Evolutionary conservation across 2,329 filamentous ascomycete genomes (phyloP).

Genomic region (Ceratocystis colombiana): DNA sequence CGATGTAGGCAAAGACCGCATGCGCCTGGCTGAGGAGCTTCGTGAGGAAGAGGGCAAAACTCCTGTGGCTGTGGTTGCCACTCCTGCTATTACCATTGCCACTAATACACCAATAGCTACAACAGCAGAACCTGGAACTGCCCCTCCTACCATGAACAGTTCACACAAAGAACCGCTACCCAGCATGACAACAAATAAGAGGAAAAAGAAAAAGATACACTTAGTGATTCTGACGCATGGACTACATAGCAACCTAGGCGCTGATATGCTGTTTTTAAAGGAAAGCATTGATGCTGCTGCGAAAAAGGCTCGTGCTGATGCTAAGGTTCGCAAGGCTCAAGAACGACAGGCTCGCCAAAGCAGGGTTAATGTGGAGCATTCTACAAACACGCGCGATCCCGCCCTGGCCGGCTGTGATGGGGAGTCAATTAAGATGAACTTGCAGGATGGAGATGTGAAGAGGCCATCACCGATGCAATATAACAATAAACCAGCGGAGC

Average conservation of each 20-base stretch:
- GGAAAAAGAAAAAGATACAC: slow-evolving; percentile 69
- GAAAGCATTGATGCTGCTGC: slow-evolving; percentile 87
- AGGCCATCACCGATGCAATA: background rate
- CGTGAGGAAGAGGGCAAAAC: slow-evolving; percentile 19
- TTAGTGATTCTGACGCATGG: slow-evolving; percentile 90
- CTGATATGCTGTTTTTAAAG: slow-evolving; percentile 94
- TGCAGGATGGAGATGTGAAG: background rate
- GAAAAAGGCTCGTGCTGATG: slow-evolving; percentile 60
- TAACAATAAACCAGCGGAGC: background rate
- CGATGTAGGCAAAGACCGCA: slow-evolving; percentile 33
- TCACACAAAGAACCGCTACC: background rate
- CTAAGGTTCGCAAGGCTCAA: slow-evolving; percentile 49
- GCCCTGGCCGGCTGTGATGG: background rate
- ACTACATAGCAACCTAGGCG: slow-evolving; percentile 86
- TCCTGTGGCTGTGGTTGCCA: slow-evolving; percentile 11
- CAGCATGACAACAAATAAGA: slow-evolving; percentile 28
- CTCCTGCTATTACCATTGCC: background rate
- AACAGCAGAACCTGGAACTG: slow-evolving; percentile 11
- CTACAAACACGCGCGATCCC: background rate
- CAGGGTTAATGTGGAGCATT: background rate
- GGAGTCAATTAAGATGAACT: background rate
- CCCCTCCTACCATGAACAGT: slow-evolving; percentile 28
- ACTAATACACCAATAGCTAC: background rate
- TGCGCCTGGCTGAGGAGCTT: slow-evolving; percentile 25
- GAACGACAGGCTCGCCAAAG: slow-evolving; percentile 34